Percentiles rank a stretch among this genome's conserved stretches.
Conservation (phyloP, 768 basidiomycete species). For the Lepiota venenata region DNA sequence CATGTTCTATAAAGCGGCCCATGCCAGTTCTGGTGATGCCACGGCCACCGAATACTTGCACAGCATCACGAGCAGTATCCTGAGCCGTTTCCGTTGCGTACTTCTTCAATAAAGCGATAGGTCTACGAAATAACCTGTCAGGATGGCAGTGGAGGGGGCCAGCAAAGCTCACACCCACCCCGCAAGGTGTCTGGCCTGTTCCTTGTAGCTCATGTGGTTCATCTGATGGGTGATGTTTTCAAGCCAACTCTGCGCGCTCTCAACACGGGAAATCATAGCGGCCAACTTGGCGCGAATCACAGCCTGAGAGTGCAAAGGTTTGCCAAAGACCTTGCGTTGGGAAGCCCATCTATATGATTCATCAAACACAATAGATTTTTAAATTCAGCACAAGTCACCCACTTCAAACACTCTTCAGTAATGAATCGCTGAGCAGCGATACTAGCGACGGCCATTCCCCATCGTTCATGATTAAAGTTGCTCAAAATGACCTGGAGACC, state of each 20-base stretch:
- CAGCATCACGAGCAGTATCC: constrained; percentile 76
- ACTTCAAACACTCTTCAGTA: constrained; percentile 77
- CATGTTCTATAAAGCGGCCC: constrained; percentile 14
- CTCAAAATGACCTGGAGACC: constrained; percentile 44
- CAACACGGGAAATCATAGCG: constrained; percentile 78
- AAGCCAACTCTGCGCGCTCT: constrained; percentile 82
- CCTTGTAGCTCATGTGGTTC: constrained; percentile 79
- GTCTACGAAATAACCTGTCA: constrained; percentile 30
- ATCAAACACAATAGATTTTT: neutral
- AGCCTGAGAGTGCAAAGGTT: constrained; percentile 77
- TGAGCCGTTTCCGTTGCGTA: constrained; percentile 73
- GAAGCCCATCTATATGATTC: constrained; percentile 56
- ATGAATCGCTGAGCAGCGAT: constrained; percentile 55
- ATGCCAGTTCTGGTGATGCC: constrained; percentile 74
- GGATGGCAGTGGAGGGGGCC: neutral
- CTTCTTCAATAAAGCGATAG: constrained; percentile 80
- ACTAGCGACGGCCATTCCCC: constrained; percentile 64
- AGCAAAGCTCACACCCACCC: constrained; percentile 40
- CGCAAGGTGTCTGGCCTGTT: constrained; percentile 70
- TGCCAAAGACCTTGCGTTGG: constrained; percentile 88
- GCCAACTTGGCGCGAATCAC: constrained; percentile 89
- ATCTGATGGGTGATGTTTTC: constrained; percentile 88
- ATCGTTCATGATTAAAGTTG: constrained; percentile 92
- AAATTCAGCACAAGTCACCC: constrained; percentile 14
- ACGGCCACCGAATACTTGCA: constrained; percentile 80